Evolutionary conservation across 164 flowering plant species (phyloP), one percentile per base, ranked within the genome.

Genomic region (Cinnamomum micranthum): DNA sequence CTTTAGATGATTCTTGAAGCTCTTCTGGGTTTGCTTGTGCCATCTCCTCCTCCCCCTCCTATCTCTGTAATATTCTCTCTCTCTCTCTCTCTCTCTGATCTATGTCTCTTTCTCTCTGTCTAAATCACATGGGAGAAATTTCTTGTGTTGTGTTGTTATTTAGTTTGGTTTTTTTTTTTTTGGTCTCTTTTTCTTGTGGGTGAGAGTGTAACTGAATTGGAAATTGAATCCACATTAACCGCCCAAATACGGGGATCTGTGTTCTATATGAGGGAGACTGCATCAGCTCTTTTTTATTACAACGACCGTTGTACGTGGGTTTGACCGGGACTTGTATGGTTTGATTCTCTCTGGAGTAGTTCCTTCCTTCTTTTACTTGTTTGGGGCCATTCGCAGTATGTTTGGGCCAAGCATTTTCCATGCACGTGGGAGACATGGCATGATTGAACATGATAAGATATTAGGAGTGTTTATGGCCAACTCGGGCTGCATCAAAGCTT

Each of bases 191-290:
- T 55, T 51, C 1, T 66, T 17, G 71, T 50, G 69, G 65, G 20
- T 55, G 59, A n/a, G 33, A 69, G 20, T 13, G 23, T 31, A 64
- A 80, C 77, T 64, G 72, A 74, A 78, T 72, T 76, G 63, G 71
- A 77, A 68, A 77, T 75, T 80, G 80, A 81, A 81, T 71, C 88
- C 89, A 78, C 79, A 68, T 82, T 82, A 73, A 73, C 79, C 88
- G 89, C 87, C 76, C 76, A 81, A 71, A 72, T 74, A 75, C 3
- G 70, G 81, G 75, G 35, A 50, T 68, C 60, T 55, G 17, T 55
- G 60, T 55, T 55, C n/a, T 4, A 55, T 19, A 15, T 55, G 74
- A 28, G 12, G 22, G 59, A 19, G 19, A 12, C 41, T 12, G 50
- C 31, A n/a, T 62, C 73, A 10, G 25, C 73, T 73, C 65, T 50